A percentile compares a stretch with the other conserved stretches of the same genome.
Conservation (phyloP, 2,329 filamentous ascomycete species). For the Penicillium sp. region DNA sequence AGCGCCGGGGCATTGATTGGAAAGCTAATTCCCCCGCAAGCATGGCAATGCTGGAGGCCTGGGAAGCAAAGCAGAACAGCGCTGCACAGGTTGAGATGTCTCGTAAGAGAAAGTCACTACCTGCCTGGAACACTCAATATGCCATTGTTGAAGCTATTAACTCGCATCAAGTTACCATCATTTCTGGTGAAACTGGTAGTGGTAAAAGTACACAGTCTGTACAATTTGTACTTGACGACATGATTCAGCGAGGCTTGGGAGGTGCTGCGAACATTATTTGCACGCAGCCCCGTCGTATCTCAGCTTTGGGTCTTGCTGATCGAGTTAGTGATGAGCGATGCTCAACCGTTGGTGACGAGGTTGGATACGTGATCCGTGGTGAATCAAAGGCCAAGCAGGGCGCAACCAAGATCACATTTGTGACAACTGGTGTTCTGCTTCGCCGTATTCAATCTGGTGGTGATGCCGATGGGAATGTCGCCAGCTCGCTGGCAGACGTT, state of each 20-base stretch:
- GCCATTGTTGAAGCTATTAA: constrained; percentile 74
- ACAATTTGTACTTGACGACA: constrained; percentile 90
- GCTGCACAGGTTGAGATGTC: constrained; percentile 74
- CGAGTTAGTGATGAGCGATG: constrained; percentile 92
- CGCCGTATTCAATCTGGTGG: constrained; percentile 88
- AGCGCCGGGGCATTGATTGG: constrained; percentile 65
- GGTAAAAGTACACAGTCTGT: constrained; percentile 97
- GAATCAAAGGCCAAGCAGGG: constrained; percentile 73
- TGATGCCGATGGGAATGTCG: constrained; percentile 74
- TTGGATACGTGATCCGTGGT: constrained; percentile 89
- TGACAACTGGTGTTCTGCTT: constrained; percentile 91
- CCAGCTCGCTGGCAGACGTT: constrained; percentile 80
- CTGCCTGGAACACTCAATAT: constrained; percentile 83
- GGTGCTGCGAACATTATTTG: constrained; percentile 85
- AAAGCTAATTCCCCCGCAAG: constrained; percentile 58
- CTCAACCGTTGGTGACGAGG: constrained; percentile 76
- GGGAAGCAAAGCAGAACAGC: constrained; percentile 67
- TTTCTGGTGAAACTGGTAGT: constrained; percentile 94
- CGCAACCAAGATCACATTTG: constrained; percentile 87
- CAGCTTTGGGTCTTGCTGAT: constrained; percentile 89
- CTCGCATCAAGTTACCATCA: constrained; percentile 85
- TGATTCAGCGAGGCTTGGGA: constrained; percentile 76
- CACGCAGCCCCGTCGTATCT: constrained; percentile 92
- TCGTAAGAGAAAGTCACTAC: constrained; percentile 68
- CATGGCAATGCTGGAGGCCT: constrained; percentile 61